Evolutionary conservation across 148 eudicot genomes (phyloP).

Genomic region (Amaranthus palmeri): DNA sequence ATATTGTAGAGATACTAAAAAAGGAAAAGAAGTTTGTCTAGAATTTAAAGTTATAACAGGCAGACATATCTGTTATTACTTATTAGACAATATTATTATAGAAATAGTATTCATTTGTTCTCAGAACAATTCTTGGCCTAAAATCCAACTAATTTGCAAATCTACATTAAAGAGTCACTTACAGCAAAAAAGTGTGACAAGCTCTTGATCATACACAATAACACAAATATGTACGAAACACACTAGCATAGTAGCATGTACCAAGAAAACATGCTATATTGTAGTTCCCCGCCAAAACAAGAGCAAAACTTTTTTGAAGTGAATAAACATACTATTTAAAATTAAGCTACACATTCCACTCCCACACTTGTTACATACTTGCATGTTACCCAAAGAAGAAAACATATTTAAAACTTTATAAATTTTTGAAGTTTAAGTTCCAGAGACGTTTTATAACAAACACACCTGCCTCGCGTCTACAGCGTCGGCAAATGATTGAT

Average conservation of each 20-base stretch:
- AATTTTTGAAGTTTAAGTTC: neutral
- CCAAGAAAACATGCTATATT: neutral
- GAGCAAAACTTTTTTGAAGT: no score
- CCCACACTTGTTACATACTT: neutral
- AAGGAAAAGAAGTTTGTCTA: neutral
- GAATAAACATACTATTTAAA: no score
- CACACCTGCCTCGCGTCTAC: constrained; percentile 94
- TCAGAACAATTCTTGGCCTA: neutral
- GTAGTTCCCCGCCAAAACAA: no score
- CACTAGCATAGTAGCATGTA: neutral
- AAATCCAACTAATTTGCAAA: neutral
- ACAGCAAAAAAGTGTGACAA: neutral
- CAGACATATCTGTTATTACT: neutral
- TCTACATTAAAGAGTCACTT: neutral
- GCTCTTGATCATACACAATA: neutral
- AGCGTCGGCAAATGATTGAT: constrained; percentile 74
- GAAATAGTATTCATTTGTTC: neutral
- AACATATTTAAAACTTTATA: neutral
- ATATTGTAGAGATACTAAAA: neutral
- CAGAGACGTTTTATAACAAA: constrained; percentile 7
- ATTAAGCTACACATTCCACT: neutral
- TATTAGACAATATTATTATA: neutral
- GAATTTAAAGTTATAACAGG: neutral
- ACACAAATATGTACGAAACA: neutral
- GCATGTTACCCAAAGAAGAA: neutral